Evolutionary conservation across 164 flowering plant species (phyloP), one percentile per base, ranked within the genome.

Genomic region (Nymphaea colorata): DNA sequence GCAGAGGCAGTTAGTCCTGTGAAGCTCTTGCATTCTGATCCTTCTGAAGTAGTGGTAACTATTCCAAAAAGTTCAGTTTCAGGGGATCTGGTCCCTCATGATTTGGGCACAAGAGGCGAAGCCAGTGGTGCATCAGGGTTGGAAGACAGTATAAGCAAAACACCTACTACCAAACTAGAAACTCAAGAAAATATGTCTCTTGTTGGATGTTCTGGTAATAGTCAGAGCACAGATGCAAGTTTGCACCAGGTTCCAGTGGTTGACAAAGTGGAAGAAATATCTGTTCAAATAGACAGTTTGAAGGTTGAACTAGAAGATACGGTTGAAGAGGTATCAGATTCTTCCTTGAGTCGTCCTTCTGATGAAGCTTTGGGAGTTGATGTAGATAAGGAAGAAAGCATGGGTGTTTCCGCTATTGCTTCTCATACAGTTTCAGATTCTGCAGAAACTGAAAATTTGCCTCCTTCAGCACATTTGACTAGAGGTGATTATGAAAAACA

Each of bases 131-230:
- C 62, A 41, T 11, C 57, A 51, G 57, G 57, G 57, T 51, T 36
- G 67, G 66, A 74, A 69, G 59, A 69, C 10, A 72, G 42, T 53
- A 68, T 68, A 62, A 62, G 42, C 51, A 10, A 7, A 36, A 68
- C 64, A 25, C 41, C 18, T 47, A 72, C 15, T 67, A n/a, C 61
- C 14, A 25, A 59, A 12, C 15, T n/a, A 41, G 68, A 41, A 60
- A 59, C 42, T 67, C 15, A 43, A 53, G 62, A 43, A 55, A 25
- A 43, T 4, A 55, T 51, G 14, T 15, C 61, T 41, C 25, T 53
- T 55, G 41, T 44, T 36, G 68, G 59, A 51, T 55, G 44, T 14
- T 6, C 44, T 55, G 68, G 36, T 25, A 42, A 16, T n/a, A 18
- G n/a, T 14, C 36, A 53, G 36, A 59, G 42, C 55, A 67, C 36